Percentiles rank a stretch among this genome's conserved stretches.
Conservation (phyloP, 495 filamentous ascomycete species). For the Parachaetomium inaequale region DNA sequence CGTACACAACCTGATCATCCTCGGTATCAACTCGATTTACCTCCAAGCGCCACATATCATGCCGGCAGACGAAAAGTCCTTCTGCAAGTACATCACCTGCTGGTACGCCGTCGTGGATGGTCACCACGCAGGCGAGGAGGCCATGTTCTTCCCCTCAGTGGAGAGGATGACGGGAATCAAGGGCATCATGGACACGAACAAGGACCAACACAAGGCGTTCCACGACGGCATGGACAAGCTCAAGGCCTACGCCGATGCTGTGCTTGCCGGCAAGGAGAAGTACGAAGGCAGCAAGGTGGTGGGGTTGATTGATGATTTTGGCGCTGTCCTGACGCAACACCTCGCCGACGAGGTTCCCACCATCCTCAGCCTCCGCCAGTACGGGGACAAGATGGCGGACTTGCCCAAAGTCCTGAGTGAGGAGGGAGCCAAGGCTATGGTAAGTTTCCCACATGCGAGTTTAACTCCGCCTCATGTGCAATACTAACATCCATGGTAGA, state of each 20-base stretch:
- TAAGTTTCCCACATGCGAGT: background rate
- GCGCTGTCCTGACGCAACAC: conserved; percentile 34
- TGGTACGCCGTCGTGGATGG: conserved; percentile 34
- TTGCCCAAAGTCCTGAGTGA: conserved; percentile 5
- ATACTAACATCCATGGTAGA: conserved; percentile 9
- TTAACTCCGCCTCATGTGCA: background rate
- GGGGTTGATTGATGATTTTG: conserved; percentile 44
- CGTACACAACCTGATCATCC: conserved; percentile 47
- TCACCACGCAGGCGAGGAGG: conserved; percentile 47
- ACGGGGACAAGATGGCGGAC: conserved; percentile 34
- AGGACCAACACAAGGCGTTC: conserved; percentile 48
- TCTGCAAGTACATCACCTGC: conserved; percentile 36
- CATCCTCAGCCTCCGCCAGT: conserved; percentile 28
- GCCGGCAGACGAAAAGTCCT: conserved; percentile 32
- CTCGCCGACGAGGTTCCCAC: conserved; percentile 45
- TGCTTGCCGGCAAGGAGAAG: conserved; percentile 23
- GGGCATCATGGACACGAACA: conserved; percentile 45
- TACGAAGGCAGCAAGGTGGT: conserved; percentile 36
- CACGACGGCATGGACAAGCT: conserved; percentile 36
- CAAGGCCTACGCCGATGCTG: conserved; percentile 30
- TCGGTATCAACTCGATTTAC: conserved; percentile 51
- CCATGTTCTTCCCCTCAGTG: conserved; percentile 42
- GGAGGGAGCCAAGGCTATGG: conserved; percentile 33
- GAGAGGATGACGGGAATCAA: conserved; percentile 36
- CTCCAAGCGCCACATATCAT: conserved; percentile 42